Percentiles rank a stretch among this genome's conserved stretches.
Conservation (phyloP, 768 basidiomycete species). For the Termitomyces sp. region DNA sequence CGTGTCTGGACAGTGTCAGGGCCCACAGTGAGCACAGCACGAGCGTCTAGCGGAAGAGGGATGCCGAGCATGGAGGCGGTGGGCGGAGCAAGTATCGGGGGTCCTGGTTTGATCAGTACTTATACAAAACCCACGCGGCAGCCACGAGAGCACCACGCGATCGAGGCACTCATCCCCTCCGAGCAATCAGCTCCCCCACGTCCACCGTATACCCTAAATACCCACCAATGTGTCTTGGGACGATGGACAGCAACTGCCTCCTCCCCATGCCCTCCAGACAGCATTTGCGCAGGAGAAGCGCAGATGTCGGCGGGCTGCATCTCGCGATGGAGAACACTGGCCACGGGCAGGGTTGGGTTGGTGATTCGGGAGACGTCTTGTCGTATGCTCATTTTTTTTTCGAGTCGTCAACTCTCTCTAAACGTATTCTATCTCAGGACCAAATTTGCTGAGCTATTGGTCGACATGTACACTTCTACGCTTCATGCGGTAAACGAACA, state of each 20-base stretch:
- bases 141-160: conserved; percentile 47
- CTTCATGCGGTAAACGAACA: conserved; percentile 66
- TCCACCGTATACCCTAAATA: conserved; percentile 6
- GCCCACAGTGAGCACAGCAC: neutral
- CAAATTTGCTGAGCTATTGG: conserved; percentile 78
- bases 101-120: conserved; percentile 18
- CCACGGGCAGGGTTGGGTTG: conserved; percentile 71
- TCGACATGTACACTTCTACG: conserved; percentile 83
- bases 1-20: neutral
- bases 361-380: conserved; percentile 41
- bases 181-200: conserved; percentile 14
- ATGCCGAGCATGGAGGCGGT: conserved; percentile 3
- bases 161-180: conserved; percentile 30
- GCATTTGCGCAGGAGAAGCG: conserved; percentile 61
- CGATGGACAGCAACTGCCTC: conserved; percentile 10
- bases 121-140: conserved; percentile 39
- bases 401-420: neutral
- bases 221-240: conserved; percentile 9
- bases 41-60: conserved; percentile 1
- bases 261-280: conserved; percentile 8
- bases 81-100: conserved; percentile 19
- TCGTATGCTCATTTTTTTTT: conserved; percentile 37
- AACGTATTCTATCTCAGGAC: conserved; percentile 32
- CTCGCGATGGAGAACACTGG: conserved; percentile 67
- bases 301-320: conserved; percentile 87